Conservation (phyloP, 805 yeast genomes). For the Tetrapisispora phaffii region DNA sequence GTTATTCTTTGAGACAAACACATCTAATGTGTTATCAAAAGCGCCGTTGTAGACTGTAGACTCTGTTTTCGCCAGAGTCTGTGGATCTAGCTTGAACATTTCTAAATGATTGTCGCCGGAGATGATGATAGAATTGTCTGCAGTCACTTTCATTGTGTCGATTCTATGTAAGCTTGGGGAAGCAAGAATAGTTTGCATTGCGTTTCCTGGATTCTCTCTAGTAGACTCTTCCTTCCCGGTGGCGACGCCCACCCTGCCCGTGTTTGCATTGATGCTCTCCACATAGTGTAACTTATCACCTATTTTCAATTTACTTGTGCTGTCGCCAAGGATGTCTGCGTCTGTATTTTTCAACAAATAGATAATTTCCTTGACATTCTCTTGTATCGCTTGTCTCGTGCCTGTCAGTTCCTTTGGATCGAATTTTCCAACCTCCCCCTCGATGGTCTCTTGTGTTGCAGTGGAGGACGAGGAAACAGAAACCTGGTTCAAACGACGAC, state of each 20-base stretch:
- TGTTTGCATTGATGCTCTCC: slow-evolving; percentile 18
- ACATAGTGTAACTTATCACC: slow-evolving; percentile 14
- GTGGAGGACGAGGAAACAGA: no score
- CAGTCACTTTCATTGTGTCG: not conserved
- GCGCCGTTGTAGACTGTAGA: not conserved
- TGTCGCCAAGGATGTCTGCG: slow-evolving; percentile 16
- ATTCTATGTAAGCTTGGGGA: not conserved
- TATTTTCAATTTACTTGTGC: not conserved
- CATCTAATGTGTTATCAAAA: not conserved
- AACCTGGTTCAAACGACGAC: slow-evolving; percentile 9
- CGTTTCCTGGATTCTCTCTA: not conserved
- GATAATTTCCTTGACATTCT: slow-evolving; percentile 28
- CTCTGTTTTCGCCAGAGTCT: not conserved
- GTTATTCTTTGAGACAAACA: not conserved
- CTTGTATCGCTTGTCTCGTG: slow-evolving; percentile 24
- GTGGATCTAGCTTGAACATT: slow-evolving; percentile 11
- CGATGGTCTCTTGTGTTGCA: not conserved
- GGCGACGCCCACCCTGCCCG: not conserved
- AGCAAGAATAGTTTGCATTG: not conserved
- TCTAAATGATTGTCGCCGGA: slow-evolving; percentile 14
- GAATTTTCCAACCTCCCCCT: no score
- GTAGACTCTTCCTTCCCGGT: not conserved
- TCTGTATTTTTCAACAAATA: slow-evolving; percentile 26
- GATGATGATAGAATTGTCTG: slow-evolving; percentile 3
- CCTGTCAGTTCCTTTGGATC: slow-evolving; percentile 11